Percentiles rank a stretch among this genome's conserved stretches.
Conservation (phyloP, 805 yeast species). For the Kregervanrija fluxuum region DNA sequence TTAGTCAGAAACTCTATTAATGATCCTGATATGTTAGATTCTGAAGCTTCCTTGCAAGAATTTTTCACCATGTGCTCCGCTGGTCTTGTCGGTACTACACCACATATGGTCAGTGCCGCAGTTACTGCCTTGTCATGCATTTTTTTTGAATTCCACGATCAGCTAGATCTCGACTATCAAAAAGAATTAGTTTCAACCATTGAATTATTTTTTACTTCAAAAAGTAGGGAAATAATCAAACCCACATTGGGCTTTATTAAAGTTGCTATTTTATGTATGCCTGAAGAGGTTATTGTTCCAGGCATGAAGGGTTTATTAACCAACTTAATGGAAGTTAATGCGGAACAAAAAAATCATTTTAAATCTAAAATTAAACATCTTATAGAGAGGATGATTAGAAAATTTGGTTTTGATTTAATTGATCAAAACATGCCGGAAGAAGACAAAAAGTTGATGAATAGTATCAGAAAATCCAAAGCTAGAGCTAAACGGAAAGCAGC, state of each 20-base stretch:
- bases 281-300: slow-evolving; percentile 64
- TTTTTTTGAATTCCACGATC: slow-evolving; percentile 74
- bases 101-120: slow-evolving; percentile 96
- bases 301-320: slow-evolving; percentile 60
- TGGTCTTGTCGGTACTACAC: slow-evolving; percentile 89
- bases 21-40: slow-evolving; percentile 52
- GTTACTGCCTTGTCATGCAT: slow-evolving; percentile 85
- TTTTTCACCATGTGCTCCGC: slow-evolving; percentile 92
- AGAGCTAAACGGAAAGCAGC: slow-evolving; percentile 66
- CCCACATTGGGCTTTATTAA: slow-evolving; percentile 92
- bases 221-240: slow-evolving; percentile 88
- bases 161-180: slow-evolving; percentile 51
- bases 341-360: slow-evolving; percentile 93
- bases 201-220: slow-evolving; percentile 83
- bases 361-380: slow-evolving; percentile 89
- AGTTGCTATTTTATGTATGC: slow-evolving; percentile 76
- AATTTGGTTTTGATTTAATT: slow-evolving; percentile 83
- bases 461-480: slow-evolving; percentile 79
- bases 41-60: slow-evolving; percentile 67
- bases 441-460: slow-evolving; percentile 73
- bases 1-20: slow-evolving; percentile 55
- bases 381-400: slow-evolving; percentile 81
- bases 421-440: slow-evolving; percentile 85
- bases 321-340: slow-evolving; percentile 84
- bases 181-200: slow-evolving; percentile 79